A percentile compares a stretch with the other conserved stretches of the same genome.
These are phyloP conservation scores for Chrysoporthe cubensis DNA, from an alignment of 2,329 filamentous ascomycete species.

Conservation along the genomic window DNA sequence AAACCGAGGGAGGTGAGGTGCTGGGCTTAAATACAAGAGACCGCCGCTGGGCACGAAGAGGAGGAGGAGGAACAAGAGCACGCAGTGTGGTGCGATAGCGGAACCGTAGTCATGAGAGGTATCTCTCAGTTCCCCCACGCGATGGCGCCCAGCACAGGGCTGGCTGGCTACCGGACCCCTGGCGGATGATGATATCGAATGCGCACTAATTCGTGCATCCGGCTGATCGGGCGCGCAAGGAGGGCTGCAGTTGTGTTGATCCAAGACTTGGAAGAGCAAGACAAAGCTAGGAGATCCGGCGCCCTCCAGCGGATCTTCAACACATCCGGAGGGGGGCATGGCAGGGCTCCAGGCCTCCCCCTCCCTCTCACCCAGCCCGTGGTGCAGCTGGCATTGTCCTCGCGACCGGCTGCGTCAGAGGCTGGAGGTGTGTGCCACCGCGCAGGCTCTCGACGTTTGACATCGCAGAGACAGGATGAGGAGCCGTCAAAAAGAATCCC, in stretches of 20 bases:
- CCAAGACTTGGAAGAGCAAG: slow-evolving; percentile 7
- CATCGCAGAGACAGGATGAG: background rate
- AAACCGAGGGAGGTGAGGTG: background rate
- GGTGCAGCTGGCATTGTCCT: too few relatives aligned
- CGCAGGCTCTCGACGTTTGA: background rate
- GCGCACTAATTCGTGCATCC: slow-evolving; percentile 12
- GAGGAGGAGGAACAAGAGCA: background rate
- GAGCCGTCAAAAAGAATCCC: background rate
- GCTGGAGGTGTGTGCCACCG: background rate
- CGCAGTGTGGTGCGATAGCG: slow-evolving; percentile 2
- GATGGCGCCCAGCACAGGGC: background rate
- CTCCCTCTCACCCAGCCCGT: too few relatives aligned
- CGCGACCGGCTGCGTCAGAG: too few relatives aligned
- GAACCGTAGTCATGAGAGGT: background rate
- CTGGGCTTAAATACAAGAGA: background rate
- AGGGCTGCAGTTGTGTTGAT: slow-evolving; percentile 14
- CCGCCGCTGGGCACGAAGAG: background rate
- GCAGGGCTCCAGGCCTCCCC: background rate
- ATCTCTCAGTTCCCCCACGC: slow-evolving; percentile 4
- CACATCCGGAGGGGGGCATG: background rate
- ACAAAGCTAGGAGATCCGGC: background rate
- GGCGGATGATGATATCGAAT: slow-evolving; percentile 14
- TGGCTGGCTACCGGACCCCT: slow-evolving; percentile 11
- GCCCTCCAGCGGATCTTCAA: background rate
- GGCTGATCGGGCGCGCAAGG: background rate